Evolutionary conservation across 2,329 filamentous ascomycete genomes (phyloP).

Genomic region (Sphaceloma murrayae): DNA sequence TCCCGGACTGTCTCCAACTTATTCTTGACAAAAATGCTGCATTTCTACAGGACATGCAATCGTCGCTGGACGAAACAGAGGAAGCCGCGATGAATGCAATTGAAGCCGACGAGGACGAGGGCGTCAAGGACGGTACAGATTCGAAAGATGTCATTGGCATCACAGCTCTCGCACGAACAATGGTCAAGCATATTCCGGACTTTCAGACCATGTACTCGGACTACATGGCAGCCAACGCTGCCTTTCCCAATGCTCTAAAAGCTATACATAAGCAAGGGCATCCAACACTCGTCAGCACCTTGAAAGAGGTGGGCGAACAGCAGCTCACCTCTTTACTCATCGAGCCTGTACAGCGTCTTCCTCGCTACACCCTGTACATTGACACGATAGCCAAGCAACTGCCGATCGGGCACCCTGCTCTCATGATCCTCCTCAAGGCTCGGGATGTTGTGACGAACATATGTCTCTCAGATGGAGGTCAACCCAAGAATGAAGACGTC

Average conservation of each 20-base stretch:
- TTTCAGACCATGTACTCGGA: slow-evolving; percentile 87
- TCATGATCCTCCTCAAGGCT: slow-evolving; percentile 74
- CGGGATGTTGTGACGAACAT: slow-evolving; percentile 93
- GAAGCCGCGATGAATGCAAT: slow-evolving; percentile 69
- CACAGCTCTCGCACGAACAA: slow-evolving; percentile 64
- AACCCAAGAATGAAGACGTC: slow-evolving; percentile 65
- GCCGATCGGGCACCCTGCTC: slow-evolving; percentile 74
- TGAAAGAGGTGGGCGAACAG: slow-evolving; percentile 82
- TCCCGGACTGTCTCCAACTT: slow-evolving; percentile 67
- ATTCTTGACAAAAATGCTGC: slow-evolving; percentile 74
- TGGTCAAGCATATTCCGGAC: slow-evolving; percentile 85
- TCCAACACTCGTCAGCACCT: slow-evolving; percentile 70
- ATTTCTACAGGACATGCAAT: slow-evolving; percentile 68
- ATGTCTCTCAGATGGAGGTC: slow-evolving; percentile 72
- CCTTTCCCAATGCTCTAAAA: slow-evolving; percentile 73
- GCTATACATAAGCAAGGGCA: slow-evolving; percentile 65
- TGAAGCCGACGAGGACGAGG: slow-evolving; percentile 42
- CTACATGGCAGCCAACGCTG: slow-evolving; percentile 83
- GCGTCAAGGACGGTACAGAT: slow-evolving; percentile 49
- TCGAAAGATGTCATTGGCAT: slow-evolving; percentile 45
- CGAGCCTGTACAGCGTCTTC: slow-evolving; percentile 88
- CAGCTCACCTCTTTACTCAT: slow-evolving; percentile 83
- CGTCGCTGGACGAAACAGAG: slow-evolving; percentile 73
- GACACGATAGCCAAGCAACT: slow-evolving; percentile 86
- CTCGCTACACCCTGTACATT: slow-evolving; percentile 90